Evolutionary conservation across 2,329 filamentous ascomycete genomes (phyloP).

Genomic region (Magnaporthiopsis incrustans): DNA sequence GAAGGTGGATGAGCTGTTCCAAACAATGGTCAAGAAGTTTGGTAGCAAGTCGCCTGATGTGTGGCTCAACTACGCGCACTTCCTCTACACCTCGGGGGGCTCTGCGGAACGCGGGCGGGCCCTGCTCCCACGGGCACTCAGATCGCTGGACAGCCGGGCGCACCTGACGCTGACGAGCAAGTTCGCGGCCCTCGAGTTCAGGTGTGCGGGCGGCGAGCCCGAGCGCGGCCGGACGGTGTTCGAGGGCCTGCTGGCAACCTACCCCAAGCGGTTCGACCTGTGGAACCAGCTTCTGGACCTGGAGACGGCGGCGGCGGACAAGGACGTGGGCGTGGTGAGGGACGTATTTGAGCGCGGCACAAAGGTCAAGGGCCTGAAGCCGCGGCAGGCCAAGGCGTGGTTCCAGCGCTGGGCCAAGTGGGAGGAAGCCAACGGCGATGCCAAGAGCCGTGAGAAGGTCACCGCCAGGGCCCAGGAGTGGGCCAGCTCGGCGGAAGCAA

Average conservation of each 20-base stretch:
- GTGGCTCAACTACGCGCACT: conserved; percentile 92
- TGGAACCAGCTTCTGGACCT: conserved; percentile 91
- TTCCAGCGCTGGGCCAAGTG: conserved; percentile 90
- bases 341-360: conserved; percentile 76
- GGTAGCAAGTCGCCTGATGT: conserved; percentile 71
- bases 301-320: conserved; percentile 57
- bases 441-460: conserved; percentile 62
- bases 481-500: conserved; percentile 43
- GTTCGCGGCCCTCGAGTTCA: conserved; percentile 89
- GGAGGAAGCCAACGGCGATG: conserved; percentile 67
- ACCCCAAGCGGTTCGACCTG: conserved; percentile 82
- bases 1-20: conserved; percentile 86
- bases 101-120: conserved; percentile 67
- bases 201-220: conserved; percentile 68
- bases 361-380: conserved; percentile 64
- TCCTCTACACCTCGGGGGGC: conserved; percentile 68
- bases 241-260: conserved; percentile 74
- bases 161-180: conserved; percentile 71
- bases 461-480: conserved; percentile 64
- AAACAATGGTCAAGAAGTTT: conserved; percentile 80
- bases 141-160: conserved; percentile 63
- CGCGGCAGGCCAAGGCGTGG: conserved; percentile 74
- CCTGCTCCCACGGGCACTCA: conserved; percentile 74
- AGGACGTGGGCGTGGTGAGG: conserved; percentile 48
- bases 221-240: conserved; percentile 94